These are phyloP conservation scores for Heliamphora pulchella DNA, from an alignment of 179 eudicot genomes.

Conservation along the genomic window DNA sequence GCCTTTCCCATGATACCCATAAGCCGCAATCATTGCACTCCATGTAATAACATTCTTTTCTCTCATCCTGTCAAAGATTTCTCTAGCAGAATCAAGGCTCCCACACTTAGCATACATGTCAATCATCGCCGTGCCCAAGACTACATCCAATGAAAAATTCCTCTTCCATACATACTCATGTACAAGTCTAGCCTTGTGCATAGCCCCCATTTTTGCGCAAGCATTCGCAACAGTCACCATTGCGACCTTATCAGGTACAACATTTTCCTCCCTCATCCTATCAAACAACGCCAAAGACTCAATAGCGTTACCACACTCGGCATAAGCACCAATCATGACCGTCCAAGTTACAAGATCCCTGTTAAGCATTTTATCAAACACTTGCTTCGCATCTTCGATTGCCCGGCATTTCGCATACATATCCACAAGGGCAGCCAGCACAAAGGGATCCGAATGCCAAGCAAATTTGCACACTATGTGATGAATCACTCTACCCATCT, in stretches of 20 bases:
- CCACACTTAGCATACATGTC: conserved; percentile 78
- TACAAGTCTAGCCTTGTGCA: conserved; percentile 44
- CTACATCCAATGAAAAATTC: conserved; percentile 37
- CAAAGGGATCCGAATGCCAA: conserved; percentile 25
- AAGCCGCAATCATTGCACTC: conserved; percentile 68
- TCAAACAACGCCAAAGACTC: conserved; percentile 50
- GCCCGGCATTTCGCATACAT: conserved; percentile 46
- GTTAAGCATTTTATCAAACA: conserved; percentile 41
- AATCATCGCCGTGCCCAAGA: conserved; percentile 61
- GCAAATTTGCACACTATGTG: conserved; percentile 31
- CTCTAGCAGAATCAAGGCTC: conserved; percentile 43
- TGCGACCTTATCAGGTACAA: conserved; percentile 49
- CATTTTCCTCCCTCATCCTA: conserved; percentile 40
- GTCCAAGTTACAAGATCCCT: conserved; percentile 55
- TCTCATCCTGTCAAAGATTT: conserved; percentile 38
- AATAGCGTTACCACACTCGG: conserved; percentile 33
- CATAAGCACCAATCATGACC: conserved; percentile 44
- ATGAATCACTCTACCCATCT: conserved; percentile 41
- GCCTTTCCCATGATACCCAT: conserved; percentile 70
- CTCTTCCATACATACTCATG: conserved; percentile 38
- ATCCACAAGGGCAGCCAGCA: conserved; percentile 37
- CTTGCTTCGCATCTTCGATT: conserved; percentile 29
- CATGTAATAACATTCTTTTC: conserved; percentile 52
- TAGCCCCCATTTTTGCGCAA: conserved; percentile 46
- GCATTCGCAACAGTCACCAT: conserved; percentile 63